Evolutionary conservation across 768 basidiomycete genomes (phyloP).

Genomic region (Galerina marginata): DNA sequence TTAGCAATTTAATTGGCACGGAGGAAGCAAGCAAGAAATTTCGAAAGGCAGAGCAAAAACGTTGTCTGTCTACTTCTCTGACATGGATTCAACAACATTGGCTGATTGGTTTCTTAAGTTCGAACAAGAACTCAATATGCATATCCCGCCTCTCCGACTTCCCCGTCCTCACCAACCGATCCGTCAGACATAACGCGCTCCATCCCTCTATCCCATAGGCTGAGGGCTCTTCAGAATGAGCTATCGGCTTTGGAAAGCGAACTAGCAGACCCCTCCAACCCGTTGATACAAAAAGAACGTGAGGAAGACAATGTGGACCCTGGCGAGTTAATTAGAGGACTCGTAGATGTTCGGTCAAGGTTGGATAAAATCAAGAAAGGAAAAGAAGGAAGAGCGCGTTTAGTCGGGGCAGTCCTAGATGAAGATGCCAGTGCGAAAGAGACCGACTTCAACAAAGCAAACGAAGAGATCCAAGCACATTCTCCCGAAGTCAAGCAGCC

Average conservation of each 20-base stretch:
- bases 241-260: slow-evolving; percentile 81
- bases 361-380: slow-evolving; percentile 70
- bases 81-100: background rate
- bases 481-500: slow-evolving; percentile 19
- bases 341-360: slow-evolving; percentile 75
- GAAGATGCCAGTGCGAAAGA: slow-evolving; percentile 28
- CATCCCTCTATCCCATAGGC: slow-evolving; percentile 58
- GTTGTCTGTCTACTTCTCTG: slow-evolving; percentile 41
- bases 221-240: slow-evolving; percentile 77
- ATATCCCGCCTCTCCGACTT: slow-evolving; percentile 72
- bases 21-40: slow-evolving; percentile 77
- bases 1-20: slow-evolving; percentile 62
- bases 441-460: slow-evolving; percentile 21
- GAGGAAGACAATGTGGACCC: slow-evolving; percentile 70
- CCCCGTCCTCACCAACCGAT: slow-evolving; percentile 46
- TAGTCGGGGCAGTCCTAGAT: slow-evolving; percentile 63
- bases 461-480: slow-evolving; percentile 15
- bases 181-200: slow-evolving; percentile 38
- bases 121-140: slow-evolving; percentile 63
- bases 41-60: slow-evolving; percentile 69
- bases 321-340: slow-evolving; percentile 74
- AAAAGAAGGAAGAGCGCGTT: slow-evolving; percentile 66
- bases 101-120: slow-evolving; percentile 35
- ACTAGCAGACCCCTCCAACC: slow-evolving; percentile 81
- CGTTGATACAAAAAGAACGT: slow-evolving; percentile 61